Base-by-base conservation (phyloP, 176 grass and related monocot species). In the Areca catechu region DNA sequence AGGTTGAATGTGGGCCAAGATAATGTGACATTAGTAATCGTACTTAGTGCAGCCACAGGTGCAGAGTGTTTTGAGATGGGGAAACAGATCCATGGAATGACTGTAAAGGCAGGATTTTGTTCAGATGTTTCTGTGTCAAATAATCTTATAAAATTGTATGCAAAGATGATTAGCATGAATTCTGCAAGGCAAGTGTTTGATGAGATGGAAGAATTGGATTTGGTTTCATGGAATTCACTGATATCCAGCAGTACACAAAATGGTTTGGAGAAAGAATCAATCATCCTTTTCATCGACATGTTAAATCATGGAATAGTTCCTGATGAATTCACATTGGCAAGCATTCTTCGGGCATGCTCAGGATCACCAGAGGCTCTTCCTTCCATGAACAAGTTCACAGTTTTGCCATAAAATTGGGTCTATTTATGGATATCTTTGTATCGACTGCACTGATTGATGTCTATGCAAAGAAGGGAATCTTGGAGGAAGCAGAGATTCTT, bases 311-410 rank as follows among this genome's bases (percentile, higher is more conserved):
- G 70, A 3, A 10, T 72, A 4, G 18, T 54, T 54, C 70, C 70
- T 48, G 70, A 72, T 23, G 57, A 72, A 18, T 72, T 72, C 49
- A 72, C 70, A 3, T 37, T 72, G 56, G 70, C 70, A 72, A 72
- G 70, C 17, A 43, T 54, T 37, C 58, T 72, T 43, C 24, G 50
- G 5, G 70, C 70, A 54, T 72, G 70, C 24, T 72, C 70, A 47
- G 50, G 19, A 72, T 62, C 19, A 62, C 1, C 5, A 34, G n/a
- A 43, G 16, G 16, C 50, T 53, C 20, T 51, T 22, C 18, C 58
- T 47, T 72, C 17, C 70, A 47, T 47, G 27, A 60, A 54, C 70
- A 72, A 54, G 23, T 72, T 37, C 70, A 72, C 47, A 17, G 27
- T 61, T 52, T 72, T 62, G 50, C 58, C 27, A 49, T 72, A 62